Conservation (phyloP, 805 yeast genomes). For the Teunomyces cretensis region DNA sequence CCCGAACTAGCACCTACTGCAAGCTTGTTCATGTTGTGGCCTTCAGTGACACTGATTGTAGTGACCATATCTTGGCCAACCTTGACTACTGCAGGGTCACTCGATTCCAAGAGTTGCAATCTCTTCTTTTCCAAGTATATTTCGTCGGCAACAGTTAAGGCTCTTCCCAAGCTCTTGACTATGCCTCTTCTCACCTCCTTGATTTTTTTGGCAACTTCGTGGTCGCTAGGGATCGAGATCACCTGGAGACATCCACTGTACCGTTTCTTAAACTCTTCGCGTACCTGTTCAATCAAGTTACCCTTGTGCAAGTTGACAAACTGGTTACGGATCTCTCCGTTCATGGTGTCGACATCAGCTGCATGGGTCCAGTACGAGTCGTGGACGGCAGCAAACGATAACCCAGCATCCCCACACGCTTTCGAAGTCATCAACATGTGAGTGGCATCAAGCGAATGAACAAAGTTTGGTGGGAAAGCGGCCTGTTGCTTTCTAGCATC, state of each 20-base stretch:
- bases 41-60: conserved; percentile 59
- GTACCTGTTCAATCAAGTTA: conserved; percentile 67
- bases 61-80: conserved; percentile 62
- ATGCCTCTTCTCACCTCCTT: conserved; percentile 48
- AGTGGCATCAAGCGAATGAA: conserved; percentile 94
- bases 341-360: conserved; percentile 72
- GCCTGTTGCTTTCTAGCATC: conserved; percentile 86
- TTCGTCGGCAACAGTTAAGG: conserved; percentile 69
- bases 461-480: conserved; percentile 94
- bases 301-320: conserved; percentile 76
- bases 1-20: conserved; percentile 20
- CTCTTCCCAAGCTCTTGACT: conserved; percentile 50
- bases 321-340: conserved; percentile 65
- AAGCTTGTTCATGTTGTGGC: conserved; percentile 24
- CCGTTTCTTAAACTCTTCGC: conserved; percentile 77
- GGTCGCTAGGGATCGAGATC: conserved; percentile 50
- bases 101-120: conserved; percentile 51
- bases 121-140: conserved; percentile 68
- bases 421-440: conserved; percentile 92
- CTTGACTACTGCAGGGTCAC: conserved; percentile 46
- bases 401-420: conserved; percentile 61
- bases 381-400: conserved; percentile 91
- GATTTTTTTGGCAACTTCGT: conserved; percentile 53
- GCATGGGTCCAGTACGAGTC: conserved; percentile 99
- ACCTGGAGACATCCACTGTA: conserved; percentile 70